These are phyloP conservation scores for Persicaria tinctoria DNA, from an alignment of 148 eudicot genomes.

Conservation along the genomic window DNA sequence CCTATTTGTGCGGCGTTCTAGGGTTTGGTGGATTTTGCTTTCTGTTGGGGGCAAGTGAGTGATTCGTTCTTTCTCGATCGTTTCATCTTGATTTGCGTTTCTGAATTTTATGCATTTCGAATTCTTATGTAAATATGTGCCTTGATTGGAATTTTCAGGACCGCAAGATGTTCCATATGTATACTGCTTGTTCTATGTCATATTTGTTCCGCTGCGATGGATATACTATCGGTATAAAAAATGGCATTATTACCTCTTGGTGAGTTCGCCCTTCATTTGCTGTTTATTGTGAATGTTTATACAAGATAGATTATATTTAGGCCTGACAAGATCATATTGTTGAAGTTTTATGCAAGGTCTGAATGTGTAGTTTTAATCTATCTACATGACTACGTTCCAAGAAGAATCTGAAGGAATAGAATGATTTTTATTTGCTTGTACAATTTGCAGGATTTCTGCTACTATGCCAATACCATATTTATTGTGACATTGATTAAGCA, in stretches of 20 bases:
- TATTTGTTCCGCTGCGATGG: slow-evolving; percentile 89
- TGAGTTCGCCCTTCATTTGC: slow-evolving; percentile 20
- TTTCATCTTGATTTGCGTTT: background rate
- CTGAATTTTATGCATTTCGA: slow-evolving; percentile 2
- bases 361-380: background rate
- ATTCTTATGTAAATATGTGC: slow-evolving; percentile 5
- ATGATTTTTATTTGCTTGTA: background rate
- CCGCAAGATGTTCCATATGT: slow-evolving; percentile 91
- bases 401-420: background rate
- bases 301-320: background rate
- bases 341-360: background rate
- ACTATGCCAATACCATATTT: slow-evolving; percentile 94
- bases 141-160: slow-evolving; percentile 39
- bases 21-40: slow-evolving; percentile 98
- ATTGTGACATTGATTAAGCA: slow-evolving; percentile 69
- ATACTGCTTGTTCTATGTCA: slow-evolving; percentile 75
- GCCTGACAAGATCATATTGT: background rate
- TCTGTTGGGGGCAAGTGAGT: slow-evolving; percentile 95
- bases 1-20: slow-evolving; percentile 76
- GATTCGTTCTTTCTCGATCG: background rate
- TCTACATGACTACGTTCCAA: background rate
- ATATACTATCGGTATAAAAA: slow-evolving; percentile 92
- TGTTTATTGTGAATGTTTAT: background rate
- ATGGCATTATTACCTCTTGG: slow-evolving; percentile 97
- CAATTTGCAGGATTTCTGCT: slow-evolving; percentile 84